Percentiles rank a stretch among this genome's conserved stretches.
These are phyloP conservation scores for Gigaspora rosea DNA, from an alignment of 192 early-diverging fungal species.

Conservation along the genomic window DNA sequence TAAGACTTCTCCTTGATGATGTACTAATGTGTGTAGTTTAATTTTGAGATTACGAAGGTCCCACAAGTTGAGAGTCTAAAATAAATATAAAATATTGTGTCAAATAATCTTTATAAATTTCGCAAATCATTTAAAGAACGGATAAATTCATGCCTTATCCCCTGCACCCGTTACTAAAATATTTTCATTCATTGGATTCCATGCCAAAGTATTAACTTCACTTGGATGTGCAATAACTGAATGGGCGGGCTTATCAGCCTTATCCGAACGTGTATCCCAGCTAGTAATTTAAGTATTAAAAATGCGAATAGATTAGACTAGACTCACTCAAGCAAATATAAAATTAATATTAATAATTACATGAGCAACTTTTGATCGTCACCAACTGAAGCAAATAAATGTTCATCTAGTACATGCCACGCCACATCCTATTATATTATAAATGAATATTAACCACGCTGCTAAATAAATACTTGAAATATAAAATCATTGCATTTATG, in stretches of 20 bases:
- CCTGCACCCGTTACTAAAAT: constrained; percentile 92
- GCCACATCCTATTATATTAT: constrained; percentile 73
- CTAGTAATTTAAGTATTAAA: constrained; percentile 39
- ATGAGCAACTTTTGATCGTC: constrained; percentile 93
- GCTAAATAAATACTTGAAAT: too few relatives aligned
- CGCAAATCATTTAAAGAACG: not conserved
- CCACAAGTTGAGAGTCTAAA: constrained; percentile 87
- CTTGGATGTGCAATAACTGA: constrained; percentile 82
- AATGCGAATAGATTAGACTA: not conserved
- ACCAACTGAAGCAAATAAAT: constrained; percentile 94
- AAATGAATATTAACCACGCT: too few relatives aligned
- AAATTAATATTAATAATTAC: constrained; percentile 45
- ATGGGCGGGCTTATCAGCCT: constrained; percentile 62
- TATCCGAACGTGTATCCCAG: constrained; percentile 89
- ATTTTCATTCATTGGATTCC: constrained; percentile 88
- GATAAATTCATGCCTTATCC: constrained; percentile 64
- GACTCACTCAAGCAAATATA: not conserved
- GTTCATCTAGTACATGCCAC: constrained; percentile 83
- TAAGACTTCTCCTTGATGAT: constrained; percentile 89
- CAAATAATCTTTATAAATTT: not conserved
- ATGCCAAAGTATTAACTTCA: constrained; percentile 95
- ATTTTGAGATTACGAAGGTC: constrained; percentile 90
- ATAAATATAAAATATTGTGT: constrained; percentile 1
- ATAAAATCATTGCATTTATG: not conserved
- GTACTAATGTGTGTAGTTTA: constrained; percentile 84